Evolutionary conservation across 2,329 filamentous ascomycete species (phyloP), one percentile per base, ranked within the genome.

Genomic region (Aspergillus proliferans): DNA sequence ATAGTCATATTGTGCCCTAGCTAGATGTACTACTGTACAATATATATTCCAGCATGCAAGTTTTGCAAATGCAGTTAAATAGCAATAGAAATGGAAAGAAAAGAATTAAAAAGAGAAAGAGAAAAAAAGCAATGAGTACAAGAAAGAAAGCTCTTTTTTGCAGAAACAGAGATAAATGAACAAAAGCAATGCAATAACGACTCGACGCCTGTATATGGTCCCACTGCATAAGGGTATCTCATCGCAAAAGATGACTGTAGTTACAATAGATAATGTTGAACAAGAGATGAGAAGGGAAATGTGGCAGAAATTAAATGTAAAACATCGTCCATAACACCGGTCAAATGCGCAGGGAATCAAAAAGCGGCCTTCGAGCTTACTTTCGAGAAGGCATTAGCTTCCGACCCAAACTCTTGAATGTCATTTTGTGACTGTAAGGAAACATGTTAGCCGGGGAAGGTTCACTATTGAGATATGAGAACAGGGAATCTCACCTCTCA

Each of bases 341-440:
- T 18, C 19, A 39, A 39, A 39, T 15, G 36, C 19, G 36, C 14
- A 18, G 2, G 36, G 36, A 18, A 14, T 15, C 33, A 36, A 42
- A 28, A 40, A 45, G 19, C 15, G 21, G 38, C 43, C 45, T 28
- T 15, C 12, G 26, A 26, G 22, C 19, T 55, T 43, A 57, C 47
- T 59, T 58, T 42, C 59, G 52, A 42, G 56, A 58, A 21, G 57
- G 62, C 40, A 69, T 63, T 36, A 71, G 46, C 50, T 66, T 70
- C 33, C 68, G 68, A 26, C 68, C 66, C 28, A 71, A 43, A 46
- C 52, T 68, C 50, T 67, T 65, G 24, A 71, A 64, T 18, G 63
- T 64, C 39, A 54, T 64, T 50, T 64, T 69, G 41, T 59, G 55
- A 39, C 64, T 67, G 40, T 6, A 30, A 12, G 18, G 8, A 6